Evolutionary conservation across 2,329 filamentous ascomycete genomes (phyloP).

Genomic region (Verticillium alfalfae): DNA sequence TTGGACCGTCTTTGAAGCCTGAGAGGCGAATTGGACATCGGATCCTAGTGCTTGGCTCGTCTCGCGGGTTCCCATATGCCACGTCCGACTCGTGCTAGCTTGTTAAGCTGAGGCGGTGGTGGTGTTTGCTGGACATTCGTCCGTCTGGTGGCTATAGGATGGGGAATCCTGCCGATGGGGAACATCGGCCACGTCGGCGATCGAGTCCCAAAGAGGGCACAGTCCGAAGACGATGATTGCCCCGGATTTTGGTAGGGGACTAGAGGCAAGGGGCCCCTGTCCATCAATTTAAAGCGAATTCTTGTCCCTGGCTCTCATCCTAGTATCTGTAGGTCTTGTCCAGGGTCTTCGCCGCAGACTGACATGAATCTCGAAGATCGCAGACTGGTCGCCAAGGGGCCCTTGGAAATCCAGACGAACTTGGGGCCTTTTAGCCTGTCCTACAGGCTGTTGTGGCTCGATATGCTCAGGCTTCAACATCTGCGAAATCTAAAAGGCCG

Average conservation of each 20-base stretch:
- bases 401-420: constrained; percentile 2
- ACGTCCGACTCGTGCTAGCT: background rate
- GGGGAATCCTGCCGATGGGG: constrained; percentile 4
- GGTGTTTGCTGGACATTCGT: background rate
- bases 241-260: constrained; percentile 12
- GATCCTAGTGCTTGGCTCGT: background rate
- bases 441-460: background rate
- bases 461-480: too few species aligned
- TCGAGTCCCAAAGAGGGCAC: constrained; percentile 9
- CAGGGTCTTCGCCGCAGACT: constrained; percentile 10
- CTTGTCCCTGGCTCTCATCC: background rate
- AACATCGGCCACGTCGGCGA: constrained; percentile 7
- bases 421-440: constrained; percentile 6
- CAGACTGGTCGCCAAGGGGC: constrained; percentile 6
- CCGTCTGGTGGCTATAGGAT: constrained; percentile 7
- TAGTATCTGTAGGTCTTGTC: constrained; percentile 1
- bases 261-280: constrained; percentile 2
- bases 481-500: background rate
- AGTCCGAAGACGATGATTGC: constrained; percentile 7
- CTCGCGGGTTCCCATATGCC: background rate
- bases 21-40: background rate
- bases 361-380: constrained; percentile 12
- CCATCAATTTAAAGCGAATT: constrained; percentile 1
- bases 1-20: background rate
- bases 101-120: background rate